Evolutionary conservation across 176 grass and related monocot genomes (phyloP), one percentile per base, ranked within the genome.

Genomic region (Oryza meridionalis): DNA sequence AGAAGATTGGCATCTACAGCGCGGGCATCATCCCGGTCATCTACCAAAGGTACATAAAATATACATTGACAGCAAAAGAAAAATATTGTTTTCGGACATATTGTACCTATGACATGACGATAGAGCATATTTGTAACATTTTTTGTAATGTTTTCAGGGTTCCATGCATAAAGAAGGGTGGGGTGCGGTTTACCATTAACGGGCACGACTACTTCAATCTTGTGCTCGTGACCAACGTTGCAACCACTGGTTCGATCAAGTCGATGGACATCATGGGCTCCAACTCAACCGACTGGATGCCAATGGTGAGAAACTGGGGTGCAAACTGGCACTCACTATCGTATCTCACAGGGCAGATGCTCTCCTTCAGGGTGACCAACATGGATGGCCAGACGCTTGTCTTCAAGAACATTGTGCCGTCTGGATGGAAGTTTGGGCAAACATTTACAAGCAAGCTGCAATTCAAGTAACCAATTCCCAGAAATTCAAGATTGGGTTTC

Each of bases 21-120:
- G 92, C 79, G 3, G 86, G 88, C 68, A 94, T 91, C 64, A 88
- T 91, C 51, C 89, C 92, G 0, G 84, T 94, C 24, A 38, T 88
- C 46, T 94, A 84, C 71, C 40, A 61, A 31, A 94, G 84, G 89
- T 94, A 40, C 0, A 3, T 12, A 11, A 5, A 11, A 49, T 49
- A 12, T 49, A 49, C 3, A 1, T 3, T 11, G 2, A 13, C 45
- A 47, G 6, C 1, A 53, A 0, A 7, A 53, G 0, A 8, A 38
- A 7, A 9, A n/a, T 21, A n/a, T 59, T 2, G 0, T 59, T 59
- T 59, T 9, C 0, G 1, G 1, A 3, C 19, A 55, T 55, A 10
- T 43, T 1, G 9, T 9, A 2, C 42, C 42, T 10, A 43, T 2
- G 42, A 19, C 1, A 38, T 7, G 37, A 38, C 6, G 7, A 7